These are phyloP conservation scores for Periconia macrospinosa DNA, from an alignment of 2,329 filamentous ascomycete species.

Conservation along the genomic window DNA sequence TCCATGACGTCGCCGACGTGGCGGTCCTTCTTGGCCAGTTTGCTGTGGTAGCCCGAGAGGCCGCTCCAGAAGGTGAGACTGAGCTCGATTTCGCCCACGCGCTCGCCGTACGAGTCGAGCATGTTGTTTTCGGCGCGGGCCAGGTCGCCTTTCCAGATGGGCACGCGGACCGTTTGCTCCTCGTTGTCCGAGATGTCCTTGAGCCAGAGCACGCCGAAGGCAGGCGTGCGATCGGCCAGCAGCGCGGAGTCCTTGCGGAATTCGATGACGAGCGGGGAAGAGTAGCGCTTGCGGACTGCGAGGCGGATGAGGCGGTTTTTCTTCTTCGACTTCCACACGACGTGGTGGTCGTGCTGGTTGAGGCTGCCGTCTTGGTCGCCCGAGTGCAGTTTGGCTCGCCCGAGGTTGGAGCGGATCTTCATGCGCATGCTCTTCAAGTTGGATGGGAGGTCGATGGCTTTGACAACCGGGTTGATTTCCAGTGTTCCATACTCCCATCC, in stretches of 20 bases:
- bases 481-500: constrained; percentile 76
- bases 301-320: constrained; percentile 52
- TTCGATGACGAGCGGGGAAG: constrained; percentile 57
- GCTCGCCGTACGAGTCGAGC: constrained; percentile 56
- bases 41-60: constrained; percentile 61
- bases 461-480: constrained; percentile 60
- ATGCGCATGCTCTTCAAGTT: constrained; percentile 56
- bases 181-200: constrained; percentile 71
- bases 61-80: constrained; percentile 64
- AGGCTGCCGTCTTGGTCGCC: constrained; percentile 28
- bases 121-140: constrained; percentile 54
- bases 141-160: constrained; percentile 69
- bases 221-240: constrained; percentile 58
- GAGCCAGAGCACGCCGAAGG: constrained; percentile 69
- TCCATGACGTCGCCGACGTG: constrained; percentile 65
- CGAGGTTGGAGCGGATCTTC: constrained; percentile 63
- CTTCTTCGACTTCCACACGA: constrained; percentile 57
- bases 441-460: constrained; percentile 52
- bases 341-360: constrained; percentile 37
- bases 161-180: constrained; percentile 58
- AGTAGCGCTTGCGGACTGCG: constrained; percentile 64
- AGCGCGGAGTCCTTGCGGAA: constrained; percentile 61
- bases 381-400: constrained; percentile 61
- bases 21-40: constrained; percentile 56
- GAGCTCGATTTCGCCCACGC: constrained; percentile 61